Percentiles rank a stretch among this genome's conserved stretches.
Evolutionary conservation across 768 basidiomycete species (phyloP).

Genomic region (Tricholoma sp.): DNA sequence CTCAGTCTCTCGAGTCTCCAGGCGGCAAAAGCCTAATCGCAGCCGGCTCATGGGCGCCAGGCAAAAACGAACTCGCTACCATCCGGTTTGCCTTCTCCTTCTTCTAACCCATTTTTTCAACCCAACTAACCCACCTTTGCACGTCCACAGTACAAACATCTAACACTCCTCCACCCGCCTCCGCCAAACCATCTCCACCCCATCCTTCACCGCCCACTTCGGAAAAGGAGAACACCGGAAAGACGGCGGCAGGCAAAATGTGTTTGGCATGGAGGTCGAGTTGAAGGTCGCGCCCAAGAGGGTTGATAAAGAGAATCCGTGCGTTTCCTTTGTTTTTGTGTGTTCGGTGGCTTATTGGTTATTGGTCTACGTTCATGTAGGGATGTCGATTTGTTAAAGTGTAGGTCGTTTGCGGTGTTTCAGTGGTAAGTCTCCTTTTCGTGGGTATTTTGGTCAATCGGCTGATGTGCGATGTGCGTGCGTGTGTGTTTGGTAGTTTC

Average conservation of each 20-base stretch:
- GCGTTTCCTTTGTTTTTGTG: too few relatives aligned
- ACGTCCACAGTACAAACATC: slow-evolving; percentile 53
- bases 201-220: slow-evolving; percentile 72
- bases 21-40: slow-evolving; percentile 69
- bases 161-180: slow-evolving; percentile 55
- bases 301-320: slow-evolving; percentile 77
- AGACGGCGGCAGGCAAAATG: slow-evolving; percentile 59
- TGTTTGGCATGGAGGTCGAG: slow-evolving; percentile 87
- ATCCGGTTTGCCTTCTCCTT: slow-evolving; percentile 46
- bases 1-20: slow-evolving; percentile 66
- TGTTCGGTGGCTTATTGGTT: too few relatives aligned
- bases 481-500: slow-evolving; percentile 43
- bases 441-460: background rate
- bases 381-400: slow-evolving; percentile 90
- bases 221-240: slow-evolving; percentile 61
- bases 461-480: slow-evolving; percentile 18
- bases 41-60: slow-evolving; percentile 77
- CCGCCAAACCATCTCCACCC: slow-evolving; percentile 57
- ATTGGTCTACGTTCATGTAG: slow-evolving; percentile 28
- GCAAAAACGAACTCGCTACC: slow-evolving; percentile 70
- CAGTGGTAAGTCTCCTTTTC: slow-evolving; percentile 39
- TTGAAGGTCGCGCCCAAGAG: slow-evolving; percentile 92
- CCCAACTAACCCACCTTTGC: background rate
- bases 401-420: slow-evolving; percentile 69
- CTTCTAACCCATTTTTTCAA: background rate